Percentiles rank a stretch among this genome's conserved stretches.
These are phyloP conservation scores for Phialocephala subalpina DNA, from an alignment of 2,329 filamentous ascomycete species.

Conservation along the genomic window DNA sequence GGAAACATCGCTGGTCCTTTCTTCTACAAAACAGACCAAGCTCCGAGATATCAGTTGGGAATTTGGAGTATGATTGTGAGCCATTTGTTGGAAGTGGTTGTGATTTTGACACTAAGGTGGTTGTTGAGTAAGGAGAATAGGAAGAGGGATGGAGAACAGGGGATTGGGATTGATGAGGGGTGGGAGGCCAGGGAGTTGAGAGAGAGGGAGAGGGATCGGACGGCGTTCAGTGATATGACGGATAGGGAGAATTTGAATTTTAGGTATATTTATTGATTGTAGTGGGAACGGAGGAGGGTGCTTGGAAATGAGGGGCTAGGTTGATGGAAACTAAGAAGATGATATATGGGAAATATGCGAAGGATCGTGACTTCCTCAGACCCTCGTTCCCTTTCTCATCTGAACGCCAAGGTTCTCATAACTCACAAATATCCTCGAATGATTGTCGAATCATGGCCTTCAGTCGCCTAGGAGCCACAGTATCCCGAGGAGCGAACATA, in stretches of 20 bases:
- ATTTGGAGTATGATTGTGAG: constrained; percentile 51
- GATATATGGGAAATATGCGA: no score
- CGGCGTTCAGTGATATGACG: constrained; percentile 35
- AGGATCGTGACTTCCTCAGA: no score
- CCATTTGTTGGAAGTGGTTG: constrained; percentile 48
- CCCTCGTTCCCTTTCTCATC: no score
- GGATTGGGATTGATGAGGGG: constrained; percentile 13
- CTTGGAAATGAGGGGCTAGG: no score
- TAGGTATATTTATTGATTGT: constrained; percentile 16
- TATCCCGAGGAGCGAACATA: no score
- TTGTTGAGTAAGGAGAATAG: constrained; percentile 51
- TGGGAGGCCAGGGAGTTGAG: constrained; percentile 7
- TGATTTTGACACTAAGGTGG: constrained; percentile 50
- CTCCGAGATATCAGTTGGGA: constrained; percentile 30
- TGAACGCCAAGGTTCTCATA: no score
- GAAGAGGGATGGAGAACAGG: constrained; percentile 41
- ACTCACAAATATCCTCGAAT: no score
- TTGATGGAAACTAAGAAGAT: no score
- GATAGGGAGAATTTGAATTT: constrained; percentile 37
- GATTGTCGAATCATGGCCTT: no score
- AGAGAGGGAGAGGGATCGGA: constrained; percentile 45
- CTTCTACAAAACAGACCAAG: constrained; percentile 30
- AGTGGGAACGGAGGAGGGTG: no score
- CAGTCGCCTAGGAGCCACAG: no score
- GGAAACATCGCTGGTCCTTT: constrained; percentile 56